Evolutionary conservation across 345 rosid genomes (phyloP), one percentile per base, ranked within the genome.

Genomic region (Hypericum androsaemum): DNA sequence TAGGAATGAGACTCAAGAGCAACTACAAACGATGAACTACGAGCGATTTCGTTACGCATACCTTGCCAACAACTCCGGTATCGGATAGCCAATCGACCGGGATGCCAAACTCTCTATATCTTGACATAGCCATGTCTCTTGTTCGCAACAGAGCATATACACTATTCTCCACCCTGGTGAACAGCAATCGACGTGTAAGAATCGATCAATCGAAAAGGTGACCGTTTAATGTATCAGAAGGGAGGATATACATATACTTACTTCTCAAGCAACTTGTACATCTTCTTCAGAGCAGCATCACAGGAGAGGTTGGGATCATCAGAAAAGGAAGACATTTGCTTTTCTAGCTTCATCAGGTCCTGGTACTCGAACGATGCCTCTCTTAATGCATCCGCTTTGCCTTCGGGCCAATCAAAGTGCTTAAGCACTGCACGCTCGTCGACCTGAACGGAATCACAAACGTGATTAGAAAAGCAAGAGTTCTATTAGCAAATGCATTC

Each of bases 381-480:
- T 71, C 98, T 72, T 66, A 88, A 59, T 13, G 94, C 97, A 66
- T 92, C 97, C 53, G 97, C 96, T 74, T 92, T 92, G 56, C 95
- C 83, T 79, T 92, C 97, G 52, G 98, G 98, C 95, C 98, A 92
- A 35, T 92, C 97, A 61, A 92, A 92, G 74, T 92, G 98, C 80
- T 92, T 92, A 62, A 92, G 86, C 48, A 92, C 98, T 40, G 97
- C 97, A 57, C 95, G 78, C 65, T 92, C 97, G 67, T 92, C 98
- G 65, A 88, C 98, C 98, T 86, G 61, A 10, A 7, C 45, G 60
- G 45, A 59, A 55, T 55, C 52, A 63, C 17, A 58, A 41, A 47
- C 47, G 41, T 39, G 47, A 15, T 43, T 1, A 58, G 51, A 47
- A 5, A 51, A 45, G 52, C 41, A 36, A 38, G 14, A 32, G 11